Percentiles rank a stretch among this genome's conserved stretches.
Evolutionary conservation across 23 red algal species (phyloP).

Genomic region (Gracilariopsis chorda): DNA sequence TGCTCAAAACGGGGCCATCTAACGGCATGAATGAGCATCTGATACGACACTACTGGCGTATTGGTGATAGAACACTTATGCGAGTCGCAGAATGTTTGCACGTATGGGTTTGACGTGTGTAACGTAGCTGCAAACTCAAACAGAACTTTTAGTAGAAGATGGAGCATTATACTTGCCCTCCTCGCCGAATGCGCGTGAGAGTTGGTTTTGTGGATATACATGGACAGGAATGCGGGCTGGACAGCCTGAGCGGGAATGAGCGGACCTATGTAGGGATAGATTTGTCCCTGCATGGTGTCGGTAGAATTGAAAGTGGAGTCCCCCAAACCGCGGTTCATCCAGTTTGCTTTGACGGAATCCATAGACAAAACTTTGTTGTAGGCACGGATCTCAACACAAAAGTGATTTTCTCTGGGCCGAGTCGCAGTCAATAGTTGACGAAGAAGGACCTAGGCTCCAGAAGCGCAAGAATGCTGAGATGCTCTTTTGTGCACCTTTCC

Average conservation of each 20-base stretch:
- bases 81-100: background rate
- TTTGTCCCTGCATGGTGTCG: background rate
- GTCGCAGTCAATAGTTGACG: too few relatives aligned
- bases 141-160: background rate
- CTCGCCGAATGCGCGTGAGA: background rate
- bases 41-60: background rate
- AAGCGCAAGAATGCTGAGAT: too few relatives aligned
- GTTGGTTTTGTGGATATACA: background rate
- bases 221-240: background rate
- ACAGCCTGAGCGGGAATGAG: background rate
- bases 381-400: background rate
- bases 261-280: background rate
- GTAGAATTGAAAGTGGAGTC: background rate
- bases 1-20: background rate
- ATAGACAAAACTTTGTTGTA: constrained; percentile 1
- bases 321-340: background rate
- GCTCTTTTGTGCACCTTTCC: too few relatives aligned
- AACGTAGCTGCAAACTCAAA: background rate
- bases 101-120: background rate
- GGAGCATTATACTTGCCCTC: background rate
- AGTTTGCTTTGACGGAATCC: background rate
- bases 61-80: background rate
- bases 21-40: background rate
- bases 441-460: too few relatives aligned
- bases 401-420: too few relatives aligned